Evolutionary conservation across 208 protist species (phyloP).

Genomic region (Trypanosoma cruzi): DNA sequence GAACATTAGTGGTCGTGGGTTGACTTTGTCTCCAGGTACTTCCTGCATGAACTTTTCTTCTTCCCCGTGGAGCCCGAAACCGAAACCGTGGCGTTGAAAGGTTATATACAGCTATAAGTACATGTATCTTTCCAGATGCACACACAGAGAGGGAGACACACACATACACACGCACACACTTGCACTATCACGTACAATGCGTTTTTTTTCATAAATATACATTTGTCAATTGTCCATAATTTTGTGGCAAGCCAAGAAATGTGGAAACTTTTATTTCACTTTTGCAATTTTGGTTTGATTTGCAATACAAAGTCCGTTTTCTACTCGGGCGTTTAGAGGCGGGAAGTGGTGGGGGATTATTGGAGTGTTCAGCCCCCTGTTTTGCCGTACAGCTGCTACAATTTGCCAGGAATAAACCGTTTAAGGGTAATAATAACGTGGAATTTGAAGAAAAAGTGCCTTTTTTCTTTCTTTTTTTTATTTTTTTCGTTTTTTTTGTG

Average conservation of each 20-base stretch:
- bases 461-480: slow-evolving; percentile 22
- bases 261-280: background rate
- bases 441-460: background rate
- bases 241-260: background rate
- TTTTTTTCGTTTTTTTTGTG: slow-evolving; percentile 23
- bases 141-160: background rate
- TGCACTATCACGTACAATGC: background rate
- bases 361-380: background rate
- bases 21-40: slow-evolving; percentile 2
- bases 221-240: background rate
- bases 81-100: slow-evolving; percentile 17
- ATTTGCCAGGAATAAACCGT: background rate
- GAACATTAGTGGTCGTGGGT: background rate
- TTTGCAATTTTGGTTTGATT: background rate
- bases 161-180: background rate
- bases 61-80: slow-evolving; percentile 17
- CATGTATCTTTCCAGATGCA: background rate
- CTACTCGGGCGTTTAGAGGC: background rate
- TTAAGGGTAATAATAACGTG: background rate
- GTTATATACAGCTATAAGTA: background rate
- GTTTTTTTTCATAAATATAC: background rate
- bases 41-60: background rate
- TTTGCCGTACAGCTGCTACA: background rate
- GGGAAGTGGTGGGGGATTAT: background rate
- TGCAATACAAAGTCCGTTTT: background rate